Evolutionary conservation across 2,329 filamentous ascomycete species (phyloP).

Genomic region (Endoconidiophora polonica): DNA sequence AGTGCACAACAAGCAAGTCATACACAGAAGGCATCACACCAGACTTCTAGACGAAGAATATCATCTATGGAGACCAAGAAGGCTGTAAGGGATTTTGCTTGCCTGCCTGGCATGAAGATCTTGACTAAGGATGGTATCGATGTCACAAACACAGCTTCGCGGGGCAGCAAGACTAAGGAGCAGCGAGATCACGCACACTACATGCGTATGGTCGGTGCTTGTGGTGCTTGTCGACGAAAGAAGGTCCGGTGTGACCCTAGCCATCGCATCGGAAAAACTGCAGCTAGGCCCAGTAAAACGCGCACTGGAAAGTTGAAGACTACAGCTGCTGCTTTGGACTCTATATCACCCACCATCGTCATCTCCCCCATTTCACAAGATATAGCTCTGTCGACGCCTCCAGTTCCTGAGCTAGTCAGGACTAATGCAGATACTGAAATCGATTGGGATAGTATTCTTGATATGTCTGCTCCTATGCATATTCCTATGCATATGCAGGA

Average conservation of each 20-base stretch:
- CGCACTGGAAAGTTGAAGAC: neutral
- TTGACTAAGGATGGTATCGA: slow-evolving; percentile 46
- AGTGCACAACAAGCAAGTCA: neutral
- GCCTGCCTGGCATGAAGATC: slow-evolving; percentile 48
- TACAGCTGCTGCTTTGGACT: too few species aligned
- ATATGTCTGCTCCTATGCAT: too few species aligned
- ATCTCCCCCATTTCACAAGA: too few species aligned
- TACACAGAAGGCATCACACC: neutral
- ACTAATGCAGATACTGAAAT: too few species aligned
- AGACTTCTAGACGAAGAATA: slow-evolving; percentile 10
- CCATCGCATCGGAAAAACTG: slow-evolving; percentile 26
- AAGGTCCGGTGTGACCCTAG: slow-evolving; percentile 47
- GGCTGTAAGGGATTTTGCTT: slow-evolving; percentile 23
- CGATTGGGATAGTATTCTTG: too few species aligned
- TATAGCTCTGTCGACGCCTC: too few species aligned
- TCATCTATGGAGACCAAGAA: neutral
- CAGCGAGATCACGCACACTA: slow-evolving; percentile 50
- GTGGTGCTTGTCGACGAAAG: slow-evolving; percentile 43
- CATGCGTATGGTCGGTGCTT: slow-evolving; percentile 53
- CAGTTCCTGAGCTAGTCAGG: too few species aligned
- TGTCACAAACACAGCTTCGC: slow-evolving; percentile 44
- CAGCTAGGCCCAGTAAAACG: slow-evolving; percentile 17
- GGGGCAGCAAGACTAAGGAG: slow-evolving; percentile 50
- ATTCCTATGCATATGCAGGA: too few species aligned
- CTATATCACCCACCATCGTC: too few species aligned